Evolutionary conservation across 306 rosid genomes (phyloP).

Genomic region (Herpetospermum pedunculosum): DNA sequence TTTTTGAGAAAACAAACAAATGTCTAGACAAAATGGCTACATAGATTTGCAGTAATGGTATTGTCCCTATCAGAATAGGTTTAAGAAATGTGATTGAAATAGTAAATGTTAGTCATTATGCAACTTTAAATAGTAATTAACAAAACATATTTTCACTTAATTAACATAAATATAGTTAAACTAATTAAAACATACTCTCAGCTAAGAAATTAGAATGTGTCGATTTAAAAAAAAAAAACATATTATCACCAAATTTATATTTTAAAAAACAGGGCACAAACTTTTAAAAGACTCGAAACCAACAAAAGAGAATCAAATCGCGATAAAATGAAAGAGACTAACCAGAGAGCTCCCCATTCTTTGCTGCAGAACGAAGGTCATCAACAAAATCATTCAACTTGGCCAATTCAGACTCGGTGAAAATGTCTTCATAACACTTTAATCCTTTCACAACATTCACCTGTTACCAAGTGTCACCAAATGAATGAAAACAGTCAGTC

Average conservation of each 20-base stretch:
- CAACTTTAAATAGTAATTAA: neutral
- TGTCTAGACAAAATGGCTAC: neutral
- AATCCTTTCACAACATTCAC: slow-evolving; percentile 96
- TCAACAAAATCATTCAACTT: slow-evolving; percentile 58
- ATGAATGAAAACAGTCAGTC: neutral
- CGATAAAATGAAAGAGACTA: neutral
- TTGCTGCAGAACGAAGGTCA: slow-evolving; percentile 71
- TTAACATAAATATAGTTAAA: too few relatives aligned
- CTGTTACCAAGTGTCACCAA: slow-evolving; percentile 30
- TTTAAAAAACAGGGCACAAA: neutral
- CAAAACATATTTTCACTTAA: neutral
- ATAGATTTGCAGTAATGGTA: neutral
- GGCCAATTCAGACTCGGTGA: slow-evolving; percentile 57
- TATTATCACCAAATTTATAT: neutral
- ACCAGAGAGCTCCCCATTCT: slow-evolving; percentile 87
- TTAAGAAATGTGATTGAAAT: neutral
- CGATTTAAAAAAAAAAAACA: too few relatives aligned
- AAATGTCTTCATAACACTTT: slow-evolving; percentile 71
- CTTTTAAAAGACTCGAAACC: neutral
- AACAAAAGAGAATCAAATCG: neutral
- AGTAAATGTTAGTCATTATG: neutral
- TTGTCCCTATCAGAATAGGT: neutral
- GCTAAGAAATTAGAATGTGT: too few relatives aligned
- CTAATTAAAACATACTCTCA: too few relatives aligned
- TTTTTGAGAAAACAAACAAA: neutral